These are phyloP conservation scores for Acrocalymma vagum DNA, from an alignment of 2,329 filamentous ascomycete genomes.

Conservation along the genomic window DNA sequence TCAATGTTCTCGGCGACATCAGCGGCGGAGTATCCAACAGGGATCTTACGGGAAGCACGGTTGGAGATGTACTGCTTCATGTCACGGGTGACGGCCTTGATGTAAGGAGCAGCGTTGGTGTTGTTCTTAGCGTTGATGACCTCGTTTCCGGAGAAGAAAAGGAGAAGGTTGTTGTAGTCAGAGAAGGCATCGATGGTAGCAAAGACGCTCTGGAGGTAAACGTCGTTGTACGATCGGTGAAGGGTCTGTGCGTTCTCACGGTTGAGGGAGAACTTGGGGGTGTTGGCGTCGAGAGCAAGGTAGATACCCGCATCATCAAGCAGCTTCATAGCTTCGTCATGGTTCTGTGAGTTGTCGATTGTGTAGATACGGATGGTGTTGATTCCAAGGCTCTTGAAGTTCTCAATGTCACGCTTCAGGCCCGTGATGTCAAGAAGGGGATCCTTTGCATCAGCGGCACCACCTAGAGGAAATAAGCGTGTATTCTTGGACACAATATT, in stretches of 20 bases:
- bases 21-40: slow-evolving; percentile 83
- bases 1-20: slow-evolving; percentile 86
- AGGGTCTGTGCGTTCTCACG: slow-evolving; percentile 67
- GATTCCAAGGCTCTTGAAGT: slow-evolving; percentile 85
- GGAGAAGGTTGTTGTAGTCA: slow-evolving; percentile 84
- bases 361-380: slow-evolving; percentile 94
- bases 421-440: slow-evolving; percentile 74
- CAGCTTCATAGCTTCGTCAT: slow-evolving; percentile 84
- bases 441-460: slow-evolving; percentile 60
- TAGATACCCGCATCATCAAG: slow-evolving; percentile 89
- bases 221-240: slow-evolving; percentile 78
- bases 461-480: slow-evolving; percentile 43
- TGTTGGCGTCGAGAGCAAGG: slow-evolving; percentile 90
- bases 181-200: slow-evolving; percentile 80
- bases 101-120: slow-evolving; percentile 74
- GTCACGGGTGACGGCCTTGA: slow-evolving; percentile 77
- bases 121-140: slow-evolving; percentile 73
- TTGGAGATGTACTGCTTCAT: slow-evolving; percentile 82
- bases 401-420: slow-evolving; percentile 79
- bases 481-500: slow-evolving; percentile 52
- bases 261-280: slow-evolving; percentile 86
- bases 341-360: slow-evolving; percentile 83
- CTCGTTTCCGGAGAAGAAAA: slow-evolving; percentile 83
- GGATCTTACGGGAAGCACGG: slow-evolving; percentile 71
- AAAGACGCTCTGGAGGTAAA: slow-evolving; percentile 85